phyloP scores from a whole-genome alignment of 768 basidiomycete species.

The Coprinellus micaceus region DNA sequence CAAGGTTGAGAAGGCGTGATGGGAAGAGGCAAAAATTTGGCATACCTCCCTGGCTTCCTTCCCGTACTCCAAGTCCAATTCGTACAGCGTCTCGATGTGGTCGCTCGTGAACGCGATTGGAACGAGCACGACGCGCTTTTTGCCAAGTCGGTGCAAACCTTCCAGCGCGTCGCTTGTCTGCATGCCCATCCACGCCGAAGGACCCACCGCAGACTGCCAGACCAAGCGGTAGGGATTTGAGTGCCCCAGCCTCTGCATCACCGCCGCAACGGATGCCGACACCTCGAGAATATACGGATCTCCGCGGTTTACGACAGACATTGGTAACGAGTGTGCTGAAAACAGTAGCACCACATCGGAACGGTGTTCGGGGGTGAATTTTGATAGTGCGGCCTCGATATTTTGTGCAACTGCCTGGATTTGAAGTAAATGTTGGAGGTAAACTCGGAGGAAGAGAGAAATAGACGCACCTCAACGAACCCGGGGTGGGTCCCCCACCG shows the following conservation, averaged over 20 bases:
- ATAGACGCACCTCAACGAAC: slow-evolving; percentile 78
- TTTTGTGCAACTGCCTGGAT: slow-evolving; percentile 85
- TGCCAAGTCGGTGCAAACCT: slow-evolving; percentile 72
- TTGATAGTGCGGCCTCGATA: slow-evolving; percentile 74
- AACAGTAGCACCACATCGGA: slow-evolving; percentile 82
- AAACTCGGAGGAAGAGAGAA: slow-evolving; percentile 2
- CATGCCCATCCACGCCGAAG: slow-evolving; percentile 97
- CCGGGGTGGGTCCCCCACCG: slow-evolving; percentile 96
- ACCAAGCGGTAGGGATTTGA: slow-evolving; percentile 88
- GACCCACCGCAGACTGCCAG: slow-evolving; percentile 98
- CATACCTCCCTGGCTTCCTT: slow-evolving; percentile 85
- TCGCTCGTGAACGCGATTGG: slow-evolving; percentile 99
- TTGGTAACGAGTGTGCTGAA: slow-evolving; percentile 95
- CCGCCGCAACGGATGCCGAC: slow-evolving; percentile 86
- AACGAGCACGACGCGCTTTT: slow-evolving; percentile 76
- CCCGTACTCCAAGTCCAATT: slow-evolving; percentile 90
- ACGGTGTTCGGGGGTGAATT: slow-evolving; percentile 70
- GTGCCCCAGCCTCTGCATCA: slow-evolving; percentile 82
- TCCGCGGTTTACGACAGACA: slow-evolving; percentile 98
- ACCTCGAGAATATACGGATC: slow-evolving; percentile 97
- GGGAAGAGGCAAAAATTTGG: slow-evolving; percentile 14
- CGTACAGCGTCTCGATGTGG: slow-evolving; percentile 97
- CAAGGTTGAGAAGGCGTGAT: slow-evolving; percentile 15
- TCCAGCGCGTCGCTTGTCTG: slow-evolving; percentile 91
- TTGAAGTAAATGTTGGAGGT: slow-evolving; percentile 2